Evolutionary conservation across 768 basidiomycete genomes (phyloP), one percentile per base, ranked within the genome.

Genomic region (Tricholoma bakamatsutake): DNA sequence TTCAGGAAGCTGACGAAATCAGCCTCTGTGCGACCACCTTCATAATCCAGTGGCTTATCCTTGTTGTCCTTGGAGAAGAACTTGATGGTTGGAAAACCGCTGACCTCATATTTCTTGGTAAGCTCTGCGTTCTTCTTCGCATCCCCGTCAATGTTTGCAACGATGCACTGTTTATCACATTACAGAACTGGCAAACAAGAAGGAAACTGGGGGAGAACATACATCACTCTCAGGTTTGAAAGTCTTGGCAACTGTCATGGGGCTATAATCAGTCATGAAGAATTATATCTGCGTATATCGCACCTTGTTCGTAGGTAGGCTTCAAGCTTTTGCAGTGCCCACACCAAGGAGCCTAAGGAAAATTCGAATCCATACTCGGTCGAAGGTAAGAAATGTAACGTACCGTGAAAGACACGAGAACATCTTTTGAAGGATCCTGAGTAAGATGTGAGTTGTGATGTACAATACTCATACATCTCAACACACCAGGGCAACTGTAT

Each of bases 311-410:
- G 65, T 89, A 94, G 31, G 79, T 77, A 17, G 94, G 93, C 71
- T 95, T 95, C 70, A 97, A 69, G 60, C 58, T 79, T 76, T 98
- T 98, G 82, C 96, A 98, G 77, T 98, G 94, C 30, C 93, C 93
- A 62, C 95, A 95, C 92, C 90, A 88, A 37, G 84, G 83, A 24
- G 88, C 80, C 80, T 82, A 59, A 47, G 46, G 24, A 52, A 48
- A 61, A 54, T 33, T 51, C 34, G 48, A 47, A 49, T 30, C 52
- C 55, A 46, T 57, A 42, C n/a, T 33, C 17, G 50, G 31, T 13
- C 35, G 28, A 33, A 9, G 50, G 42, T 37, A 50, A 61, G 24
- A 55, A n/a, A 55, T 51, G 35, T 52, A 48, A 67, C 82, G 50
- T 67, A 80, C 89, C 57, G 87, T 92, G 74, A 89, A 92, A 0